Conservation (phyloP, 164 flowering plant genomes). For the Cinnamomum micranthum region DNA sequence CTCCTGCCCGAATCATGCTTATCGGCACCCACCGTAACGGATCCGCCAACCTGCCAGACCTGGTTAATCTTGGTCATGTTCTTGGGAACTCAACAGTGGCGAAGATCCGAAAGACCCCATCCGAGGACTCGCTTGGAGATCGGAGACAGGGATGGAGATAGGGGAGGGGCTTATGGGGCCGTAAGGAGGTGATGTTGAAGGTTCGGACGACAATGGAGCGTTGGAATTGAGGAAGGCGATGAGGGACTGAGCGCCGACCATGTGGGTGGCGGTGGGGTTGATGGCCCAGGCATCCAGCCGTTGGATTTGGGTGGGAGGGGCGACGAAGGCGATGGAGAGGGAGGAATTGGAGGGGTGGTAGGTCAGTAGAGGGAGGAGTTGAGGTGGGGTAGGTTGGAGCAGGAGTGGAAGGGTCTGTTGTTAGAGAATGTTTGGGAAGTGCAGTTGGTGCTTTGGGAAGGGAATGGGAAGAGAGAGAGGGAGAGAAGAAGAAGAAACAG, state of each 20-base stretch:
- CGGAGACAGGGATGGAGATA: slow-evolving; percentile 27
- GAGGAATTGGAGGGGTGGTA: slow-evolving; percentile 28
- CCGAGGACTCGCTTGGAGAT: slow-evolving; percentile 19
- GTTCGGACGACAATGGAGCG: slow-evolving; percentile 32
- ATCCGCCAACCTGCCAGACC: slow-evolving; percentile 79
- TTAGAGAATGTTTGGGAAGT: slow-evolving; percentile 29
- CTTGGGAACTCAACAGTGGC: slow-evolving; percentile 39
- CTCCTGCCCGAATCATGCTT: slow-evolving; percentile 35
- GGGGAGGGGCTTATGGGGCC: slow-evolving; percentile 8
- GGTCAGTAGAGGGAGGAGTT: slow-evolving; percentile 43
- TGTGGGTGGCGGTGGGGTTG: slow-evolving; percentile 41
- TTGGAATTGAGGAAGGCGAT: slow-evolving; percentile 27
- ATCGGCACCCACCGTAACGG: slow-evolving; percentile 31
- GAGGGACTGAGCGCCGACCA: slow-evolving; percentile 52
- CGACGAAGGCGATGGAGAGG: slow-evolving; percentile 42
- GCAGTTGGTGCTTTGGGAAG: slow-evolving; percentile 17
- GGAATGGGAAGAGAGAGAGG: not conserved
- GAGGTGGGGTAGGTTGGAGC: slow-evolving; percentile 43
- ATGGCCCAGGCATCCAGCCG: slow-evolving; percentile 65
- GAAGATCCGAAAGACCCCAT: slow-evolving; percentile 33
- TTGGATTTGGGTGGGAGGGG: slow-evolving; percentile 25
- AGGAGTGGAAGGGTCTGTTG: slow-evolving; percentile 23
- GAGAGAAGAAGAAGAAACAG: not conserved
- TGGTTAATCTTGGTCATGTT: slow-evolving; percentile 40
- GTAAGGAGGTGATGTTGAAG: slow-evolving; percentile 33